These are phyloP conservation scores for Plicaturopsis crispa DNA, from an alignment of 768 basidiomycete species.

Conservation along the genomic window DNA sequence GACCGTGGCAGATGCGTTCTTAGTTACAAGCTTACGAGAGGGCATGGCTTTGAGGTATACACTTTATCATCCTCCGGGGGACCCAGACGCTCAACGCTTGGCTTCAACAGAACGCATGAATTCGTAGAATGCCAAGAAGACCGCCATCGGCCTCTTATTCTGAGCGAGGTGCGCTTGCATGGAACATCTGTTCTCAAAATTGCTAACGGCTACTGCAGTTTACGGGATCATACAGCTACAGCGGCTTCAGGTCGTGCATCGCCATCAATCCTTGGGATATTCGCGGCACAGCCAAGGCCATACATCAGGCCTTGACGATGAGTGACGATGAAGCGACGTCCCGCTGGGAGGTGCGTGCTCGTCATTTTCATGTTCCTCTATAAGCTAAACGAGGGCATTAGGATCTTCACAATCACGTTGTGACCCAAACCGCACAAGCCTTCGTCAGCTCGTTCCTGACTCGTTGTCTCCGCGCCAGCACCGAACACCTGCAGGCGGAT, in stretches of 20 bases:
- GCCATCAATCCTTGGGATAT: conserved; percentile 84
- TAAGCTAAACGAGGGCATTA: conserved; percentile 12
- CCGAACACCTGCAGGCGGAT: conserved; percentile 49
- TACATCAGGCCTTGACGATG: conserved; percentile 76
- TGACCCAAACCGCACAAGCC: conserved; percentile 79
- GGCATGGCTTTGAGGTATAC: conserved; percentile 75
- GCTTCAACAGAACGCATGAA: conserved; percentile 49
- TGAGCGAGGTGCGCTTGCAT: conserved; percentile 64
- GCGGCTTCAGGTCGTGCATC: conserved; percentile 81
- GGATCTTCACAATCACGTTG: conserved; percentile 81
- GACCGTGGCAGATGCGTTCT: conserved; percentile 78
- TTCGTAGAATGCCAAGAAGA: conserved; percentile 82
- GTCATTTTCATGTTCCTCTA: not conserved
- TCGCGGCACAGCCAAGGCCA: conserved; percentile 77
- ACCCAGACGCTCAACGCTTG: not conserved
- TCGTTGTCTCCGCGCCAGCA: conserved; percentile 63
- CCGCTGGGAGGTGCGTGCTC: conserved; percentile 60
- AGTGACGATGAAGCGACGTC: conserved; percentile 58
- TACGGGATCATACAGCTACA: conserved; percentile 80
- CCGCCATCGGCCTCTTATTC: conserved; percentile 57
- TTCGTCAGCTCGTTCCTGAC: conserved; percentile 78
- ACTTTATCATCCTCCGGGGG: not conserved
- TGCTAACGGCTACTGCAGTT: conserved; percentile 39
- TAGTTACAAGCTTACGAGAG: conserved; percentile 78
- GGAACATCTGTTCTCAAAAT: not conserved